Percentiles rank a stretch among this genome's conserved stretches.
These are phyloP conservation scores for Rhypophila decipiens DNA, from an alignment of 495 filamentous ascomycete genomes.

Conservation along the genomic window DNA sequence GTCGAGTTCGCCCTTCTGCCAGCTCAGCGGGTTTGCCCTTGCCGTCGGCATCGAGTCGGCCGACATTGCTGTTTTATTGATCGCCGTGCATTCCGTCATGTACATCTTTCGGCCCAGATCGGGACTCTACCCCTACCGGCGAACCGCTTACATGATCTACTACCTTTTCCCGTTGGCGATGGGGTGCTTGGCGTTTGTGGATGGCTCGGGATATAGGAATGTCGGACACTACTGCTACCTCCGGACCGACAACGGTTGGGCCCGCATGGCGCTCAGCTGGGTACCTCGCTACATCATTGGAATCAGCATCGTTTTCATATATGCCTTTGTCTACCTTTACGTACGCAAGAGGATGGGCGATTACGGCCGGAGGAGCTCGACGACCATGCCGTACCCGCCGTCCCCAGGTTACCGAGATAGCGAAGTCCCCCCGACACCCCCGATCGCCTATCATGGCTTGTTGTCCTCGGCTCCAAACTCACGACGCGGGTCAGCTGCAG, in stretches of 20 bases:
- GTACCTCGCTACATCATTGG: constrained; percentile 66
- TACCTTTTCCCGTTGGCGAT: constrained; percentile 50
- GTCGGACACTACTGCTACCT: constrained; percentile 62
- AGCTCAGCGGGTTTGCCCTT: constrained; percentile 60
- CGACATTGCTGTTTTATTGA: constrained; percentile 62
- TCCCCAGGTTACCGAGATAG: constrained; percentile 7
- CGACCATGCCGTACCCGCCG: constrained; percentile 8
- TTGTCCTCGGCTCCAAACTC: constrained; percentile 28
- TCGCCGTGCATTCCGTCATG: constrained; percentile 63
- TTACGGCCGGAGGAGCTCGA: constrained; percentile 23
- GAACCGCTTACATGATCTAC: constrained; percentile 48
- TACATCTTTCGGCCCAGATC: constrained; percentile 57
- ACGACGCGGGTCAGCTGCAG: constrained; percentile 17
- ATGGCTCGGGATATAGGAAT: constrained; percentile 49
- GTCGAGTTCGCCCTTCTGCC: constrained; percentile 54
- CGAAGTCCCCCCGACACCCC: constrained; percentile 31
- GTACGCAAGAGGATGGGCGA: constrained; percentile 35
- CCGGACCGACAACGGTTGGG: constrained; percentile 57
- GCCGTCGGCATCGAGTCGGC: constrained; percentile 59
- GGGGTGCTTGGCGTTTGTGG: constrained; percentile 59
- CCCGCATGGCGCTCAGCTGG: constrained; percentile 61
- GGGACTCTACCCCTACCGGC: constrained; percentile 62
- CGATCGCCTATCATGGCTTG: constrained; percentile 34
- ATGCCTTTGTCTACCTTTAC: constrained; percentile 62
- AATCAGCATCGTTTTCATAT: constrained; percentile 53